These are phyloP conservation scores for Oryza glaberrima DNA, from an alignment of 176 grass and related monocot species.

Conservation along the genomic window DNA sequence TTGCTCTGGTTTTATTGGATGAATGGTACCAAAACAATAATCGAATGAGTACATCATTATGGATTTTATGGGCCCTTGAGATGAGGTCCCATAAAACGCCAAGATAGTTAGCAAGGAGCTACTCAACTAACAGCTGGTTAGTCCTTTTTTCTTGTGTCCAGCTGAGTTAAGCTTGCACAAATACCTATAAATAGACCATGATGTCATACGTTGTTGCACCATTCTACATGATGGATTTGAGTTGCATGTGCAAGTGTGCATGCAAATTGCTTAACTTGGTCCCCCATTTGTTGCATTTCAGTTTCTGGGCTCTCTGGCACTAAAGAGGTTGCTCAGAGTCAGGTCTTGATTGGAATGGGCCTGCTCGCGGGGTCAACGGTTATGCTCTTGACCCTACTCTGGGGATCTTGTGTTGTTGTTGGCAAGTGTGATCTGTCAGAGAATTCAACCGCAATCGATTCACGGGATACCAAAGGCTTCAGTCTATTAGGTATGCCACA, in stretches of 20 bases:
- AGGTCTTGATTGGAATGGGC: conserved; percentile 96
- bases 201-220: no score
- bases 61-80: neutral
- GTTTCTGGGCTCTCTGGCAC: conserved; percentile 91
- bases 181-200: neutral
- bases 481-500: conserved; percentile 65
- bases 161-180: neutral
- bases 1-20: neutral
- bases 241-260: neutral
- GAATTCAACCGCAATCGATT: conserved; percentile 67
- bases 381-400: conserved; percentile 86
- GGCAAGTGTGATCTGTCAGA: conserved; percentile 75
- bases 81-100: neutral
- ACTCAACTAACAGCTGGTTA: conserved; percentile 4
- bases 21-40: neutral
- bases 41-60: neutral
- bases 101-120: neutral
- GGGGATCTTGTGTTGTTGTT: conserved; percentile 90
- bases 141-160: neutral
- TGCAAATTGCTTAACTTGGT: neutral
- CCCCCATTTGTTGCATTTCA: conserved; percentile 22
- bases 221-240: neutral
- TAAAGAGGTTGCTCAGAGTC: conserved; percentile 88
- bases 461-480: conserved; percentile 63
- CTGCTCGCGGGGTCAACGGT: conserved; percentile 88